Evolutionary conservation across 805 yeast species (phyloP).

Genomic region (Cyberlindnera americana): DNA sequence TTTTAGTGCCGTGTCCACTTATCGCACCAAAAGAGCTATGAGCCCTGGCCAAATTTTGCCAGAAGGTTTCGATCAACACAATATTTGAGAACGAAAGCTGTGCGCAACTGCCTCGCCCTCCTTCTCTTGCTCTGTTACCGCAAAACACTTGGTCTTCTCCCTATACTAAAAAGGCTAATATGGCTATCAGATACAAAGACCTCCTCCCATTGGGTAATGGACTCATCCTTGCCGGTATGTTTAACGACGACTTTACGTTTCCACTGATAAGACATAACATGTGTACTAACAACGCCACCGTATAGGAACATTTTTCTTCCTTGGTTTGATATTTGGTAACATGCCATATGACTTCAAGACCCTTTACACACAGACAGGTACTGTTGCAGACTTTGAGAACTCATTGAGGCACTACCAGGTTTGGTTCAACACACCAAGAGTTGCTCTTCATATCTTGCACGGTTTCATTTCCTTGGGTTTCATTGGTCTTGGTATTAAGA

Average conservation of each 20-base stretch:
- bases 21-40: too few species aligned
- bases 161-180: background rate
- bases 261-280: too few species aligned
- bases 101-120: too few species aligned
- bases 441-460: constrained; percentile 62
- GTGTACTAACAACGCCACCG: constrained; percentile 2
- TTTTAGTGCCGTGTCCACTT: too few species aligned
- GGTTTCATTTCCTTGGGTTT: constrained; percentile 61
- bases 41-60: too few species aligned
- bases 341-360: constrained; percentile 79
- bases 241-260: background rate
- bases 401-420: constrained; percentile 71
- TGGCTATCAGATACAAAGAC: constrained; percentile 37
- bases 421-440: constrained; percentile 64
- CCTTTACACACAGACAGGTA: constrained; percentile 56
- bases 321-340: constrained; percentile 77
- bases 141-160: background rate
- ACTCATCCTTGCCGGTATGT: constrained; percentile 37
- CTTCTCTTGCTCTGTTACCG: background rate
- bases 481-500: constrained; percentile 67
- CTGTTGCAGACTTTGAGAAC: constrained; percentile 49
- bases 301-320: constrained; percentile 61
- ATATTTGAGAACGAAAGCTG: too few species aligned
- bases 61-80: too few species aligned
- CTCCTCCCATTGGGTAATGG: constrained; percentile 45